phyloP scores from a whole-genome alignment of 2,329 filamentous ascomycete genomes.

The Ilyonectria robusta region DNA sequence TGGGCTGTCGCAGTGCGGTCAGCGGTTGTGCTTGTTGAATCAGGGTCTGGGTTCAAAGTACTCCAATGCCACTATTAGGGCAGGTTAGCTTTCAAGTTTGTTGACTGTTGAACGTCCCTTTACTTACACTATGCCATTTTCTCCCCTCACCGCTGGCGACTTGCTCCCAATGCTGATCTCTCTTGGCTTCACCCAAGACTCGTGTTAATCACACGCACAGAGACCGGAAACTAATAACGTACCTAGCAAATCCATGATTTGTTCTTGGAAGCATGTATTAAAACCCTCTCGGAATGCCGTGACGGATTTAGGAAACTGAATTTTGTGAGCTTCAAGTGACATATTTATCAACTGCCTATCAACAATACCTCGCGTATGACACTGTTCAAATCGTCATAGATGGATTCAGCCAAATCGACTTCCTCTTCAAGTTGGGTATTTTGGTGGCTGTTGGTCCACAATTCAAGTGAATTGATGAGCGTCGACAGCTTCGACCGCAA shows the following conservation, averaged over 20 bases:
- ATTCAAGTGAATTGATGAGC: constrained; percentile 48
- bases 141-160: constrained; percentile 36
- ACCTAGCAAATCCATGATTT: constrained; percentile 39
- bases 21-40: not conserved
- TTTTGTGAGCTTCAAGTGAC: constrained; percentile 3
- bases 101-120: not conserved
- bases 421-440: not conserved
- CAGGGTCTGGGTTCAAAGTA: constrained; percentile 14
- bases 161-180: constrained; percentile 33
- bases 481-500: constrained; percentile 45
- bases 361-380: constrained; percentile 5
- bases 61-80: constrained; percentile 41
- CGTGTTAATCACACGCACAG: not conserved
- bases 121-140: constrained; percentile 38
- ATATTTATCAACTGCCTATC: rapidly evolving
- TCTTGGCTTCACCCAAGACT: constrained; percentile 5
- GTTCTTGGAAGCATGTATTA: constrained; percentile 32
- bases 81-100: not conserved
- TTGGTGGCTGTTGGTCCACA: constrained; percentile 43
- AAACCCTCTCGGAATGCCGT: constrained; percentile 17
- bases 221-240: not conserved
- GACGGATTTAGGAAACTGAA: constrained; percentile 26
- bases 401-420: not conserved
- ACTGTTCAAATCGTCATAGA: constrained; percentile 1
- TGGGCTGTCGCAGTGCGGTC: constrained; percentile 37